Evolutionary conservation across 352 stramenopile genomes (phyloP), one percentile per base, ranked within the genome.

Genomic region (Elongisporangium anandrum): DNA sequence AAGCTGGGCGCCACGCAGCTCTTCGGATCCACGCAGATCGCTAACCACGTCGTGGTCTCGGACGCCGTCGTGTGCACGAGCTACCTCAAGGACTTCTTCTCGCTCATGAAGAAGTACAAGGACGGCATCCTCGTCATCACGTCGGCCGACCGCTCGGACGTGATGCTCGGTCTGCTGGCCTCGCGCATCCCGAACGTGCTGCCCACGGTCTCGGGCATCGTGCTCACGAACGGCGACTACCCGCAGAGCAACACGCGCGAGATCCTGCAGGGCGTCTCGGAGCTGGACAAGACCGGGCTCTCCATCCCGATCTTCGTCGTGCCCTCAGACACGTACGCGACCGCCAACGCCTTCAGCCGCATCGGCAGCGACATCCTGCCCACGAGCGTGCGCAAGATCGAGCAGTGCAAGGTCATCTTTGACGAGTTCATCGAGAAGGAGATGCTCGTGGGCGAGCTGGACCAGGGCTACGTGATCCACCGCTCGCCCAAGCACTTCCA

Each of bases 401-500:
- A 79, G 45, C 79, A 85, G 23, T 89, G 75, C 48, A 78, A 80
- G 60, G 74, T 66, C 22, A 54, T 92, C 4, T 90, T 89, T 47
- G 79, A 90, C 39, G 64, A 81, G 52, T 80, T 79, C 62, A 75
- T 92, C 0, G 79, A 77, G 23, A 88, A 86, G 59, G 72, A 89
- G 47, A 66, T 68, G 59, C 68, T 92, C 17, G 75, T 92, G 47
- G 81, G 83, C 13, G 73, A 88, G 60, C 67, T 92, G 6, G 72
- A 85, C 49, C 65, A 89, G 39, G 78, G 79, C 9, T 74, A 84
- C 54, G 75, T 85, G 8, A 63, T 81, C 16, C 73, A 89, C 59
- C 79, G 81, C 2, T 87, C 83, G 17, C 85, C 85, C 10, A 93
- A 92, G 73, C 81, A 94, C 53, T 94, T 94, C 64, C 77, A 93